Evolutionary conservation across 2,329 filamentous ascomycete species (phyloP).

Genomic region (Talaromyces sp.): DNA sequence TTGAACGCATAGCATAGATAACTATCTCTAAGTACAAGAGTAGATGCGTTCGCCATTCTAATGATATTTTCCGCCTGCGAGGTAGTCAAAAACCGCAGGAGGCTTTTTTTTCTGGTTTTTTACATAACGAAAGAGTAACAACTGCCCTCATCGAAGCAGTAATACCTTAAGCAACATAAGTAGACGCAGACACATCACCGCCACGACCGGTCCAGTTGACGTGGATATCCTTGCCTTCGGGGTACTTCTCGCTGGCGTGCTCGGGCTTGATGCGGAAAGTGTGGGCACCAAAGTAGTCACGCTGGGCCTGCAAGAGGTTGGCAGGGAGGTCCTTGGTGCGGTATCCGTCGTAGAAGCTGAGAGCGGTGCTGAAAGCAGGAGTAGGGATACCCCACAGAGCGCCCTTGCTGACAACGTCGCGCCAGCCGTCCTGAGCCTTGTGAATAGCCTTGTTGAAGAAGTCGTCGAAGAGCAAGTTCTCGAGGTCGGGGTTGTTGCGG

Average conservation of each 20-base stretch:
- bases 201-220: slow-evolving; percentile 99
- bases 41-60: slow-evolving; percentile 10
- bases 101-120: slow-evolving; percentile 1
- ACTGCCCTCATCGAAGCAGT: neutral
- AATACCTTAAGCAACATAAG: slow-evolving; percentile 79
- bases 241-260: slow-evolving; percentile 71
- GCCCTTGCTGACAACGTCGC: slow-evolving; percentile 84
- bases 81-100: slow-evolving; percentile 1
- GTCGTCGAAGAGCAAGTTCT: slow-evolving; percentile 97
- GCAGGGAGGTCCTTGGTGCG: slow-evolving; percentile 94
- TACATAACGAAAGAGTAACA: neutral
- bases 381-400: slow-evolving; percentile 93
- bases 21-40: slow-evolving; percentile 13
- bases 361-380: slow-evolving; percentile 91
- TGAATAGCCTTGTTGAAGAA: slow-evolving; percentile 99
- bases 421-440: slow-evolving; percentile 89
- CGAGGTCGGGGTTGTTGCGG: slow-evolving; percentile 86
- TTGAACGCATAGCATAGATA: slow-evolving; percentile 4
- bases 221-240: slow-evolving; percentile 82
- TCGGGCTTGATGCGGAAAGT: slow-evolving; percentile 87
- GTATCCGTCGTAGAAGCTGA: slow-evolving; percentile 99
- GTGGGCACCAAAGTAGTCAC: slow-evolving; percentile 98
- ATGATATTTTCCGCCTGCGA: slow-evolving; percentile 9
- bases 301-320: slow-evolving; percentile 97
- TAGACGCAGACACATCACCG: slow-evolving; percentile 94